Percentiles rank a stretch among this genome's conserved stretches.
Evolutionary conservation across 352 stramenopile genomes (phyloP).

Genomic region (Sclerospora graminicola): DNA sequence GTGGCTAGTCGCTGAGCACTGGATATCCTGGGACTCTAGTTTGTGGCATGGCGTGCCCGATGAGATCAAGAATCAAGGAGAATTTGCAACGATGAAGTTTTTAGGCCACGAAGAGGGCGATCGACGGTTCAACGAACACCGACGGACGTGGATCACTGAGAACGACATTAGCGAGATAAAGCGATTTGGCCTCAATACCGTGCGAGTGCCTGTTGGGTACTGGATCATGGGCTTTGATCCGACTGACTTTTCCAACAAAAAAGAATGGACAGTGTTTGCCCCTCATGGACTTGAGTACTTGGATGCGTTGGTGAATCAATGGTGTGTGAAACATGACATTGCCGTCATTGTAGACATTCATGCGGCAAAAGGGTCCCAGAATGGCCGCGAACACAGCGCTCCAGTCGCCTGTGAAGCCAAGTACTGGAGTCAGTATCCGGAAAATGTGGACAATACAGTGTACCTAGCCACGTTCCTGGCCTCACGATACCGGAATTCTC

Average conservation of each 20-base stretch:
- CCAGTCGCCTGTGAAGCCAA: constrained; percentile 32
- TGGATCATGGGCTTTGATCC: constrained; percentile 72
- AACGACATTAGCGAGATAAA: constrained; percentile 57
- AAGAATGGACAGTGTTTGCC: constrained; percentile 43
- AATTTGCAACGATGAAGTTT: constrained; percentile 69
- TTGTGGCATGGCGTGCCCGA: constrained; percentile 49
- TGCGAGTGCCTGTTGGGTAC: constrained; percentile 71
- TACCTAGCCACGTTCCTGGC: constrained; percentile 46
- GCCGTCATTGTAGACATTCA: constrained; percentile 74
- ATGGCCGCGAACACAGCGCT: constrained; percentile 66
- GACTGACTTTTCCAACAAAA: constrained; percentile 31
- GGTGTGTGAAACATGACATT: constrained; percentile 38
- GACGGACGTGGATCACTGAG: constrained; percentile 66
- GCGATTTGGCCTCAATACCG: constrained; percentile 60
- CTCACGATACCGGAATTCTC: constrained; percentile 52
- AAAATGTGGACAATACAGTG: constrained; percentile 62
- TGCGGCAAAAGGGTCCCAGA: constrained; percentile 74
- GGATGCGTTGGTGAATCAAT: constrained; percentile 36
- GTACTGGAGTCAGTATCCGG: constrained; percentile 43
- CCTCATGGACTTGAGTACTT: constrained; percentile 34
- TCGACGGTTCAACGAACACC: constrained; percentile 38
- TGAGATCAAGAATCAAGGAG: constrained; percentile 34
- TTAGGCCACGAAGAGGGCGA: constrained; percentile 23
- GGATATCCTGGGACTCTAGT: constrained; percentile 57
- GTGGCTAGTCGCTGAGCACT: constrained; percentile 76